Percentiles rank a stretch among this genome's conserved stretches.
These are phyloP conservation scores for Neofusicoccum ribis DNA, from an alignment of 2,329 filamentous ascomycete species.

Conservation along the genomic window DNA sequence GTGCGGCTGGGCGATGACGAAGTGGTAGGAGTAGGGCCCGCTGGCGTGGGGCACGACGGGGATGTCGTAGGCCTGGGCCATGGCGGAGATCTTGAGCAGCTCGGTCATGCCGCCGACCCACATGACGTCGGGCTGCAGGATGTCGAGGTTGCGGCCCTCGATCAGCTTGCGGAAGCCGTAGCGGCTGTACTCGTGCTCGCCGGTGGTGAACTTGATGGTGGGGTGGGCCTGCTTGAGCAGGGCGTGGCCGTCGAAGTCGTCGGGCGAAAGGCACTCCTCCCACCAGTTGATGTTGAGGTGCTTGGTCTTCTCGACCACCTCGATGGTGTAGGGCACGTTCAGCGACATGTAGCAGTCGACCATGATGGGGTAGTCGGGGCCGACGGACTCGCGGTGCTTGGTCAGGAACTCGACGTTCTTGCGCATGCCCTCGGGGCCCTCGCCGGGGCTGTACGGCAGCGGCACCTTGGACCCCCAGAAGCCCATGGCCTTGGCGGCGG, in stretches of 20 bases:
- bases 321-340: slow-evolving; percentile 89
- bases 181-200: slow-evolving; percentile 92
- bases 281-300: slow-evolving; percentile 94
- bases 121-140: slow-evolving; percentile 96
- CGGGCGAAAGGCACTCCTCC: slow-evolving; percentile 90
- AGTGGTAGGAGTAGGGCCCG: slow-evolving; percentile 94
- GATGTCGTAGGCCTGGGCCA: slow-evolving; percentile 91
- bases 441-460: slow-evolving; percentile 84
- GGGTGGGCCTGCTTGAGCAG: slow-evolving; percentile 90
- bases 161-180: slow-evolving; percentile 95
- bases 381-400: slow-evolving; percentile 79
- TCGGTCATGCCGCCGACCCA: slow-evolving; percentile 94
- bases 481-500: slow-evolving; percentile 77
- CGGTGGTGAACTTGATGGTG: slow-evolving; percentile 88
- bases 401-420: slow-evolving; percentile 90
- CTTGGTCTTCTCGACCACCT: slow-evolving; percentile 79
- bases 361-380: slow-evolving; percentile 88
- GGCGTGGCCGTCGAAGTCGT: slow-evolving; percentile 88
- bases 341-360: slow-evolving; percentile 98
- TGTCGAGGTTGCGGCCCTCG: slow-evolving; percentile 87
- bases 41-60: slow-evolving; percentile 94
- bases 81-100: slow-evolving; percentile 81
- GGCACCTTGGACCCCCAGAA: slow-evolving; percentile 92
- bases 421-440: slow-evolving; percentile 75
- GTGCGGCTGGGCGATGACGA: slow-evolving; percentile 90